A percentile compares a stretch with the other conserved stretches of the same genome.
Conservation (phyloP, 2,329 filamentous ascomycete species). For the Alternaria solani region DNA sequence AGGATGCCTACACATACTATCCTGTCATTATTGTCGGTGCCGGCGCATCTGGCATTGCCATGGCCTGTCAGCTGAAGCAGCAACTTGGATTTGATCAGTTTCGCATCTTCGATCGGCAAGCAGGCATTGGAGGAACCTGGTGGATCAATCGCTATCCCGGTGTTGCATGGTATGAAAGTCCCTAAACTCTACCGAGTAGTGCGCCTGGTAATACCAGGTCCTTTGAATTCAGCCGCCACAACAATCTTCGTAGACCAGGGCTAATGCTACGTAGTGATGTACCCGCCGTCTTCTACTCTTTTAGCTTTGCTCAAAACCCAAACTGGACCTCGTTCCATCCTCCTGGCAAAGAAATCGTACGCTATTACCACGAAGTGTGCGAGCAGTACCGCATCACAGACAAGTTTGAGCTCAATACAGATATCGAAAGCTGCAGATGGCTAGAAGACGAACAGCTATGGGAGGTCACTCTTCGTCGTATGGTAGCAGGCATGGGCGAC, state of each 20-base stretch:
- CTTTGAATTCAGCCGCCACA: neutral
- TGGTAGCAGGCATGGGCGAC: conserved; percentile 64
- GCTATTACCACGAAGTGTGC: conserved; percentile 64
- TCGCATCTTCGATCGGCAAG: conserved; percentile 66
- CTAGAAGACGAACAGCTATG: conserved; percentile 63
- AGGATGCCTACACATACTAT: conserved; percentile 53
- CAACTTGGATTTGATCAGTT: conserved; percentile 67
- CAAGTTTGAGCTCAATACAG: conserved; percentile 67
- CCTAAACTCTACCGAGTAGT: neutral
- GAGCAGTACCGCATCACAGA: conserved; percentile 61
- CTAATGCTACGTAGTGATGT: conserved; percentile 48
- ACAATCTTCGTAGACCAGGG: neutral
- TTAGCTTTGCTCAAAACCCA: conserved; percentile 63
- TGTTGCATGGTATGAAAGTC: conserved; percentile 42
- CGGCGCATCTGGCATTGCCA: conserved; percentile 69
- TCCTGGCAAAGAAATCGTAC: conserved; percentile 59
- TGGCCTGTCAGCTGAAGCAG: conserved; percentile 66
- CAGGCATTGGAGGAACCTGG: conserved; percentile 70
- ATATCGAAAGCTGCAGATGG: conserved; percentile 63
- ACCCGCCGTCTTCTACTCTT: conserved; percentile 65
- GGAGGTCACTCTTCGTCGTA: conserved; percentile 62
- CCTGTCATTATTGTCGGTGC: conserved; percentile 67
- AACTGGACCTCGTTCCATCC: conserved; percentile 61
- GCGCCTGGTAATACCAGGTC: neutral
- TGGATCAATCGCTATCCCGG: conserved; percentile 67